A percentile compares a stretch with the other conserved stretches of the same genome.
These are phyloP conservation scores for Phanerodontia chrysosporium DNA, from an alignment of 768 basidiomycete species.

Conservation along the genomic window DNA sequence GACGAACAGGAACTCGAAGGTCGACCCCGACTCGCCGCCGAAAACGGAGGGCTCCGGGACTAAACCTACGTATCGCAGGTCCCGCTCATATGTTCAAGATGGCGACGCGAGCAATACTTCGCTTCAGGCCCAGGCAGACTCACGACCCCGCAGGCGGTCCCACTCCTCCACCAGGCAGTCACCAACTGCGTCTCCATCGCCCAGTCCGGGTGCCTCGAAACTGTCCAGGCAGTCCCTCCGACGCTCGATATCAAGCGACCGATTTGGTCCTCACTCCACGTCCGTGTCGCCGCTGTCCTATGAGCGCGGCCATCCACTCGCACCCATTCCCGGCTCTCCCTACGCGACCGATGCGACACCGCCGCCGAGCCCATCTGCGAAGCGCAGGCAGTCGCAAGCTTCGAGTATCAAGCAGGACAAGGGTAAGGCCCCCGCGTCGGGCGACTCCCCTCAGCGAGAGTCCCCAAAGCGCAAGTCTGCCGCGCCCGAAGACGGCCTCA, in stretches of 20 bases:
- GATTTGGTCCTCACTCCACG: constrained; percentile 5
- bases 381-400: constrained; percentile 18
- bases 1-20: constrained; percentile 13
- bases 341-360: constrained; percentile 58
- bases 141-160: constrained; percentile 17
- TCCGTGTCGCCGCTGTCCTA: constrained; percentile 20
- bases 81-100: constrained; percentile 19
- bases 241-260: constrained; percentile 13
- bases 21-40: constrained; percentile 4
- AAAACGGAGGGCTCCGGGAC: constrained; percentile 3
- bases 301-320: constrained; percentile 26
- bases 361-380: constrained; percentile 40
- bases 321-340: constrained; percentile 49
- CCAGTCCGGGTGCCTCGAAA: constrained; percentile 2
- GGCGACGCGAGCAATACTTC: constrained; percentile 7
- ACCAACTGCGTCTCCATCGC: constrained; percentile 4
- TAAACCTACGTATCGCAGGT: constrained; percentile 20
- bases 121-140: background rate
- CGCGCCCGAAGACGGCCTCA: constrained; percentile 11
- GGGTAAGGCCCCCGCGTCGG: background rate
- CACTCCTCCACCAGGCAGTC: constrained; percentile 17
- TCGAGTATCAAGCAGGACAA: constrained; percentile 2
- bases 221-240: constrained; percentile 1
- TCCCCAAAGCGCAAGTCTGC: constrained; percentile 2
- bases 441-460: background rate